These are phyloP conservation scores for Macrolepiota fuliginosa DNA, from an alignment of 768 basidiomycete genomes.

Conservation along the genomic window DNA sequence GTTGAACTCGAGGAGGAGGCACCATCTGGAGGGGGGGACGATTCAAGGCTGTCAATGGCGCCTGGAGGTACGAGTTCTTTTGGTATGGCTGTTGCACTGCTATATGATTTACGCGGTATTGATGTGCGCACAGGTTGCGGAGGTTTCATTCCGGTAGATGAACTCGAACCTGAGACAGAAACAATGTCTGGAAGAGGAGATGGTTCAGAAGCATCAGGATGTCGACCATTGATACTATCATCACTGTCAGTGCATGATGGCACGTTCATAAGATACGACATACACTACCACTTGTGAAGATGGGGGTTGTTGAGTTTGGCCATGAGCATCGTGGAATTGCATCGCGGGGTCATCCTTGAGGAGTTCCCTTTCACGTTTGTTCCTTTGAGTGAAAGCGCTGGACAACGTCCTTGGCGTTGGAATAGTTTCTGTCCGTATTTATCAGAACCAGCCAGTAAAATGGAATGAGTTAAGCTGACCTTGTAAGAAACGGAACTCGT, in stretches of 20 bases:
- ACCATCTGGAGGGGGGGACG: too few relatives aligned
- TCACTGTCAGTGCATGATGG: background rate
- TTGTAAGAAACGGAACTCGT: conserved; percentile 71
- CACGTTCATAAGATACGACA: background rate
- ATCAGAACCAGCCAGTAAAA: background rate
- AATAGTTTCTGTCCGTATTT: conserved; percentile 51
- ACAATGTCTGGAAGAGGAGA: background rate
- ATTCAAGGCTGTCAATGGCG: too few relatives aligned
- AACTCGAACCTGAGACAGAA: background rate
- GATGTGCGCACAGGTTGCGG: background rate
- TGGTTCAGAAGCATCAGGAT: background rate
- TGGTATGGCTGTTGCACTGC: background rate
- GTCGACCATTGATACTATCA: background rate
- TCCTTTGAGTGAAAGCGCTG: conserved; percentile 52
- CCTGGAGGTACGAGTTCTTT: background rate
- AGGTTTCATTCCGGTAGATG: background rate
- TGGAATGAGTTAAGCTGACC: conserved; percentile 33
- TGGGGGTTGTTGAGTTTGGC: background rate
- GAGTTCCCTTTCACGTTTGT: conserved; percentile 28
- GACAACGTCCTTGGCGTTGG: conserved; percentile 57
- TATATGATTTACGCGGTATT: background rate
- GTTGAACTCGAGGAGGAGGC: too few relatives aligned
- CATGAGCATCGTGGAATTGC: conserved; percentile 12
- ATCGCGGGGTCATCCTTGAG: conserved; percentile 60
- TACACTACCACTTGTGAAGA: background rate